Evolutionary conservation across 2,329 filamentous ascomycete genomes (phyloP).

Genomic region (Epichloe scottii): DNA sequence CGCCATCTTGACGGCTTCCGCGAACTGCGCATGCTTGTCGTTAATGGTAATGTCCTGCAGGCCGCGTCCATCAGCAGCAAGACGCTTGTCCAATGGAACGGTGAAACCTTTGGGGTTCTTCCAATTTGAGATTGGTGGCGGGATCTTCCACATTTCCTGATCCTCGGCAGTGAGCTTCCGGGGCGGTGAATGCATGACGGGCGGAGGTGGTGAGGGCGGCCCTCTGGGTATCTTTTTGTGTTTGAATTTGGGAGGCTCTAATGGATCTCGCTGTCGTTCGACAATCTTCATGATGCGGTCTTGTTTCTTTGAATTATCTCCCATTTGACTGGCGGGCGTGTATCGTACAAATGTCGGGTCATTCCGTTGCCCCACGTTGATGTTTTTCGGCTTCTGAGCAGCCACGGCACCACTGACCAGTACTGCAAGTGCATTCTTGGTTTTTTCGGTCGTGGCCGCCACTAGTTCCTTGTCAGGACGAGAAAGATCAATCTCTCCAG

Average conservation of each 20-base stretch:
- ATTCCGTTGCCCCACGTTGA: constrained; percentile 66
- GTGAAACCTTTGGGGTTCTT: constrained; percentile 99
- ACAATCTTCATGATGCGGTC: constrained; percentile 99
- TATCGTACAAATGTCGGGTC: constrained; percentile 93
- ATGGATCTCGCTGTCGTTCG: constrained; percentile 81
- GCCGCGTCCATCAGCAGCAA: constrained; percentile 85
- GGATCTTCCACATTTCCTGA: constrained; percentile 88
- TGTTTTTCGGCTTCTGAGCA: constrained; percentile 90
- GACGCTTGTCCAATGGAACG: constrained; percentile 84
- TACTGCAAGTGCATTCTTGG: constrained; percentile 70
- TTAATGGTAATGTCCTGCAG: constrained; percentile 93
- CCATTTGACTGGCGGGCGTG: constrained; percentile 95
- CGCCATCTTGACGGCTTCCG: constrained; percentile 86
- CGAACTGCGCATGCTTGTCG: constrained; percentile 95
- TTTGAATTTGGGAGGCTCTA: constrained; percentile 97
- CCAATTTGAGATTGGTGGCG: constrained; percentile 89
- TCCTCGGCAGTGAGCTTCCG: constrained; percentile 93
- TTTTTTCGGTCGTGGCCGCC: constrained; percentile 71
- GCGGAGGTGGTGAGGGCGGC: constrained; percentile 82
- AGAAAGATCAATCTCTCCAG: constrained; percentile 79
- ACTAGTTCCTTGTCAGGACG: constrained; percentile 79
- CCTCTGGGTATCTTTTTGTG: constrained; percentile 96
- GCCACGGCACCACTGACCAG: constrained; percentile 77
- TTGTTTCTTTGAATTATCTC: constrained; percentile 70
- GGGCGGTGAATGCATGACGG: constrained; percentile 88